These are phyloP conservation scores for Kitagawia praeruptora DNA, from an alignment of 129 eudicot genomes.

Conservation along the genomic window DNA sequence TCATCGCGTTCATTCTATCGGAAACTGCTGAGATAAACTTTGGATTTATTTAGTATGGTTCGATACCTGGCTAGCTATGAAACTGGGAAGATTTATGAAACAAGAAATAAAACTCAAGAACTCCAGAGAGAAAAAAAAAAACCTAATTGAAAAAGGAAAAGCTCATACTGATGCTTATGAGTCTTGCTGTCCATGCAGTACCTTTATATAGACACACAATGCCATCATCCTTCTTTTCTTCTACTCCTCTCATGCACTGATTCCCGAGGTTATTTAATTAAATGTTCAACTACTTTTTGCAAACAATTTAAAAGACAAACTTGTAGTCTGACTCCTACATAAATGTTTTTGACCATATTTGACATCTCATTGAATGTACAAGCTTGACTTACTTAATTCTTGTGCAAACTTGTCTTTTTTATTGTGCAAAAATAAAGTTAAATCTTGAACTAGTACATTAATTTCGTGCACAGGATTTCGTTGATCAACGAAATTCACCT, in stretches of 20 bases:
- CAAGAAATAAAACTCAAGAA: too few relatives aligned
- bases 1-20: not conserved
- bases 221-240: not conserved
- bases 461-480: too few relatives aligned
- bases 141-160: not conserved
- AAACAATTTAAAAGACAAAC: not conserved
- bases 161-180: not conserved
- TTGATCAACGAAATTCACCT: too few relatives aligned
- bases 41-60: not conserved
- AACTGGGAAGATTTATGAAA: not conserved
- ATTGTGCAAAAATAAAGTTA: too few relatives aligned
- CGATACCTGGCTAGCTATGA: not conserved
- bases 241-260: not conserved
- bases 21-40: not conserved
- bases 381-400: not conserved
- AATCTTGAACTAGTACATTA: too few relatives aligned
- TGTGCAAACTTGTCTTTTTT: not conserved
- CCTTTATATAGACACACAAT: not conserved
- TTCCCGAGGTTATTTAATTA: not conserved
- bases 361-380: not conserved
- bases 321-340: conserved; percentile 2
- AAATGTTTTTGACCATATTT: conserved; percentile 1
- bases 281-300: conserved; percentile 1
- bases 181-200: not conserved
- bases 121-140: not conserved